A percentile compares a stretch with the other conserved stretches of the same genome.
These are phyloP conservation scores for Serpula lacrymans DNA, from an alignment of 768 basidiomycete genomes.

Conservation along the genomic window DNA sequence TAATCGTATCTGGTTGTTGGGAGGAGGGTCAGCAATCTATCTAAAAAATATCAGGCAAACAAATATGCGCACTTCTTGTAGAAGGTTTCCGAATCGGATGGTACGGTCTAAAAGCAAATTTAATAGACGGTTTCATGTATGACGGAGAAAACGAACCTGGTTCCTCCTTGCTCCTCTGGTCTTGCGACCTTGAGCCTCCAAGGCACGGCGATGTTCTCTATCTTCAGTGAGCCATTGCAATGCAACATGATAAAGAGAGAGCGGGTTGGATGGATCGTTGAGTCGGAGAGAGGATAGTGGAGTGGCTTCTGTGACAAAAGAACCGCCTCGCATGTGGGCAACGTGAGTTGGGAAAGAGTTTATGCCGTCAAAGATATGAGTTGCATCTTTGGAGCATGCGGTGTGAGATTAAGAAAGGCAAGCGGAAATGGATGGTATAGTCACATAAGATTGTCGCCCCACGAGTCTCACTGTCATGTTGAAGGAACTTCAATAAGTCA, in stretches of 20 bases:
- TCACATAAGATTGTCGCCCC: constrained; percentile 85
- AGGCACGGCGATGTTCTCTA: constrained; percentile 55
- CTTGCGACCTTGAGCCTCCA: constrained; percentile 58
- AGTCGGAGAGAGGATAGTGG: constrained; percentile 24
- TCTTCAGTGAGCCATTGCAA: constrained; percentile 89
- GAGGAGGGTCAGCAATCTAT: background rate
- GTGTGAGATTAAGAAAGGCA: constrained; percentile 5
- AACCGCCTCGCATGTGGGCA: constrained; percentile 86
- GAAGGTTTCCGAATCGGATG: constrained; percentile 79
- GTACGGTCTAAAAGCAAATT: constrained; percentile 41
- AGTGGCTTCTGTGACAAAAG: constrained; percentile 61
- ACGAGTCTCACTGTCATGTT: constrained; percentile 72
- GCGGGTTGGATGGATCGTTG: constrained; percentile 17
- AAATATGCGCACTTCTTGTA: constrained; percentile 65
- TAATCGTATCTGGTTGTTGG: constrained; percentile 46
- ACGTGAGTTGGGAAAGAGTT: constrained; percentile 91
- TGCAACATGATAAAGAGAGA: constrained; percentile 65
- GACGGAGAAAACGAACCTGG: constrained; percentile 37
- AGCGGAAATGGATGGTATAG: constrained; percentile 7
- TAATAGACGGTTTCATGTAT: constrained; percentile 1
- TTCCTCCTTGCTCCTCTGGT: constrained; percentile 56
- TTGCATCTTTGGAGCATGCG: constrained; percentile 92
- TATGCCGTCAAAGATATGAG: constrained; percentile 95
- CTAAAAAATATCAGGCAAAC: background rate
- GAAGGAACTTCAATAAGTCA: constrained; percentile 86